Evolutionary conservation across 2,329 filamentous ascomycete species (phyloP), one percentile per base, ranked within the genome.

Genomic region (Aspergillus sp.): DNA sequence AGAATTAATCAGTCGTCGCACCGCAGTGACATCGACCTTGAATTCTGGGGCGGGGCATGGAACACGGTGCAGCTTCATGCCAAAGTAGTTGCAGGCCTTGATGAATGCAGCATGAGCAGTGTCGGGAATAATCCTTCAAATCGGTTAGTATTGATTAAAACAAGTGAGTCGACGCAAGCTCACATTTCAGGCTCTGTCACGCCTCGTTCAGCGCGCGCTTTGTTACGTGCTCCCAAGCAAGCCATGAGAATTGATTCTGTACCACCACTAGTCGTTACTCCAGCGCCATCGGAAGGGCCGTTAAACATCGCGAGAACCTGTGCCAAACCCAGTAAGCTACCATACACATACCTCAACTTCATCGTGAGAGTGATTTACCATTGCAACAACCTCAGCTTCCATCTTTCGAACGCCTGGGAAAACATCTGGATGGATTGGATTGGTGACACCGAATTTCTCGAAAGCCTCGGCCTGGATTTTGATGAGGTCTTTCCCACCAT

Each of bases 381-480:
- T 99, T 64, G 93, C 89, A 52, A 99, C 95, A 60, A 99, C 81
- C 79, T 99, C 95, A 44, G 95, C 93, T 80, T 99, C 95, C 95
- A 99, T 99, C 84, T 99, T 99, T 68, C 95, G 83, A 52, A 99
- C 93, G 26, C 93, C 95, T 15, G 95, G 95, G 78, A 99, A 99
- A 43, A 99, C 93, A 77, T 99, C 95, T 6, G 95, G 95, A 74
- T 99, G 95, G 65, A 99, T 95, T 3, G 95, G 95, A 74, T 99
- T 99, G 39, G 92, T 85, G 30, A 99, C 95, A 50, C 92, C 93
- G 74, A 99, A 99, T 75, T 90, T 89, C 63, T 90, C 89, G 81
- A 93, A 98, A 0, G 95, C 93, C 72, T 97, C 91, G 5, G 90
- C 90, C 79, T 99, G 95, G 39, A 99, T 80, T 69, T 89, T 85